Percentiles rank a stretch among this genome's conserved stretches.
phyloP scores from a whole-genome alignment of 148 eudicot species.

The Gaultheria prostrata region DNA sequence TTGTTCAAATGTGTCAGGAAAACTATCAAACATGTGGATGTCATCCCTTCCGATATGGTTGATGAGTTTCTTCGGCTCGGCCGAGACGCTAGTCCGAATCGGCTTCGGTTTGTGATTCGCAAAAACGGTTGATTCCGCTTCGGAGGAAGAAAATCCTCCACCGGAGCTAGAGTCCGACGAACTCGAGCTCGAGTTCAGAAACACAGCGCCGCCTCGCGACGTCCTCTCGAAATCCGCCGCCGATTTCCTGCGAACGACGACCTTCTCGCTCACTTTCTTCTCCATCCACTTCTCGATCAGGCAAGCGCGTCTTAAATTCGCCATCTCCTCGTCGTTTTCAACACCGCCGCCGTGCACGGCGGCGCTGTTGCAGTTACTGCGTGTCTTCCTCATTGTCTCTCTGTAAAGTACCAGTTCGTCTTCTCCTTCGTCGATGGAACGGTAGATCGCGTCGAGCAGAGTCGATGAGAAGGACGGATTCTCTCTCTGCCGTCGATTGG shows the following conservation, averaged over 20 bases:
- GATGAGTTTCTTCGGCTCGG: conserved; percentile 21
- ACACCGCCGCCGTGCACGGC: not conserved
- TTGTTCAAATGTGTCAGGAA: not conserved
- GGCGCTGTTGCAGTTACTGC: conserved; percentile 9
- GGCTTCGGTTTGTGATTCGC: conserved; percentile 30
- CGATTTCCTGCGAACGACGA: conserved; percentile 29
- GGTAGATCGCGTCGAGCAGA: conserved; percentile 80
- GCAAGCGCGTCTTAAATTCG: conserved; percentile 24
- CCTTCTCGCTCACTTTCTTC: conserved; percentile 31
- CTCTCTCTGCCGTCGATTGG: conserved; percentile 14
- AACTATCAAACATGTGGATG: not conserved
- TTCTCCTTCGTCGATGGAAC: conserved; percentile 62
- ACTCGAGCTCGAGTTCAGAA: conserved; percentile 39
- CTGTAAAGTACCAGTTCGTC: conserved; percentile 25
- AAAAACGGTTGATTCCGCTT: conserved; percentile 26
- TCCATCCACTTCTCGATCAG: conserved; percentile 58
- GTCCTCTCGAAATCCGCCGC: conserved; percentile 18
- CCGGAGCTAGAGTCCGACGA: conserved; percentile 56
- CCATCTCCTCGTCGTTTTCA: conserved; percentile 21
- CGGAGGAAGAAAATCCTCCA: conserved; percentile 43
- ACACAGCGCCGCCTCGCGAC: not conserved
- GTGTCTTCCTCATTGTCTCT: conserved; percentile 33
- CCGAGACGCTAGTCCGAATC: conserved; percentile 33
- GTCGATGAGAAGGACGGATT: conserved; percentile 74
- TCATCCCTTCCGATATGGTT: not conserved